Evolutionary conservation across 768 basidiomycete genomes (phyloP).

Genomic region (Lactifluus pinguis): DNA sequence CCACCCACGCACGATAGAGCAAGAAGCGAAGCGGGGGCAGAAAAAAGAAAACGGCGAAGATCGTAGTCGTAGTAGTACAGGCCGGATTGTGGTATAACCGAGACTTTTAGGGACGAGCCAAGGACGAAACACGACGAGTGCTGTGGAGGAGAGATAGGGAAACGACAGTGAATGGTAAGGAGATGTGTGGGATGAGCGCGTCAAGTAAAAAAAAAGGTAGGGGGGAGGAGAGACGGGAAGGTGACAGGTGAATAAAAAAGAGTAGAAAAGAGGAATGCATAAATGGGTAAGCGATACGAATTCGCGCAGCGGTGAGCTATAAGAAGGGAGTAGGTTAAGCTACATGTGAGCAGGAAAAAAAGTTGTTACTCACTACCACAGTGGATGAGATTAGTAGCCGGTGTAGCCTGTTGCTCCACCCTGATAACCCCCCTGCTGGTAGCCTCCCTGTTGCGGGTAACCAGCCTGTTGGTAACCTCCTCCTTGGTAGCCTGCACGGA

Average conservation of each 20-base stretch:
- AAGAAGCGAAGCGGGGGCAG: slow-evolving; percentile 6
- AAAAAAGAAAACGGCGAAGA: not conserved
- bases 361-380: not conserved
- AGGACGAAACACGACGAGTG: slow-evolving; percentile 33
- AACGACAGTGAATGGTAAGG: slow-evolving; percentile 32
- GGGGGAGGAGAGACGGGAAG: not conserved
- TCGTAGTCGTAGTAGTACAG: slow-evolving; percentile 36
- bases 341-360: no score
- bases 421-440: not conserved
- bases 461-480: not conserved
- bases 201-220: slow-evolving; percentile 19
- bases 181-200: slow-evolving; percentile 29
- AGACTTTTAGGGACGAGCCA: slow-evolving; percentile 31
- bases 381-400: slow-evolving; percentile 16
- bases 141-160: slow-evolving; percentile 21
- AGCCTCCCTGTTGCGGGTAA: slow-evolving; percentile 14
- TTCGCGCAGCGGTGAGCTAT: not conserved
- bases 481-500: not conserved
- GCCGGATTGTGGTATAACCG: slow-evolving; percentile 34
- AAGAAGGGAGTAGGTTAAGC: not conserved
- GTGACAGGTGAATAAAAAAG: not conserved
- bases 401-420: not conserved
- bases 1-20: slow-evolving; percentile 17
- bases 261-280: slow-evolving; percentile 11
- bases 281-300: not conserved